Evolutionary conservation across 805 yeast species (phyloP).

Genomic region (Saccharomycopsis malanga): DNA sequence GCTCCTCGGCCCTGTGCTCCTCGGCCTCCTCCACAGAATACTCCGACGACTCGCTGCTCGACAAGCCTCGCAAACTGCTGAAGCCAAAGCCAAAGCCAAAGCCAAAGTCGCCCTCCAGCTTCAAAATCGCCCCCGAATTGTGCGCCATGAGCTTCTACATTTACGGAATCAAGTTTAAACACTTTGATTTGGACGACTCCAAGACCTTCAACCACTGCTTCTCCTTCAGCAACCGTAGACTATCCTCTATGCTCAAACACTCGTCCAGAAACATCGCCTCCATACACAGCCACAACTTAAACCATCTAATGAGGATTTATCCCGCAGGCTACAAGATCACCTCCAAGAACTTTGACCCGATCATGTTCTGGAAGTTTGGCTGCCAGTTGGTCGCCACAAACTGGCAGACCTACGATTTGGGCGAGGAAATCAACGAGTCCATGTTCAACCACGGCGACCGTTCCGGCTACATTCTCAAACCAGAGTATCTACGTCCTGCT

Average conservation of each 20-base stretch:
- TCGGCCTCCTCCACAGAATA: constrained; percentile 2
- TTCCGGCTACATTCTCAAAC: constrained; percentile 76
- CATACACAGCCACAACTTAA: constrained; percentile 68
- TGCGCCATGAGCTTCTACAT: constrained; percentile 63
- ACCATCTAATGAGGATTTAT: constrained; percentile 73
- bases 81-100: neutral
- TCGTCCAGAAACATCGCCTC: constrained; percentile 40
- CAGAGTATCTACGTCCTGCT: constrained; percentile 32
- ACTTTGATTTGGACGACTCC: constrained; percentile 71
- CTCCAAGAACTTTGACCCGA: constrained; percentile 78
- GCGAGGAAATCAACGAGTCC: constrained; percentile 83
- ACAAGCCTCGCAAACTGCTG: neutral
- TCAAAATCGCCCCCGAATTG: constrained; percentile 36
- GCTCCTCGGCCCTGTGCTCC: constrained; percentile 32
- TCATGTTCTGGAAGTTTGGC: constrained; percentile 76
- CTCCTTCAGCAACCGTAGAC: constrained; percentile 72
- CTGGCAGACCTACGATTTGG: constrained; percentile 90
- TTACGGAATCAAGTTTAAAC: constrained; percentile 69
- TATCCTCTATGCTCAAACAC: constrained; percentile 60
- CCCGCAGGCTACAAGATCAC: constrained; percentile 74
- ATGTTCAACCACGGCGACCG: constrained; percentile 44
- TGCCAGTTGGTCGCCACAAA: constrained; percentile 94
- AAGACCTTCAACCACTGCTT: constrained; percentile 76
- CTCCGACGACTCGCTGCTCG: neutral
- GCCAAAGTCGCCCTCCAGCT: constrained; percentile 3